Conservation (phyloP, 352 stramenopile species). For the Globisporangium carolinianum region DNA sequence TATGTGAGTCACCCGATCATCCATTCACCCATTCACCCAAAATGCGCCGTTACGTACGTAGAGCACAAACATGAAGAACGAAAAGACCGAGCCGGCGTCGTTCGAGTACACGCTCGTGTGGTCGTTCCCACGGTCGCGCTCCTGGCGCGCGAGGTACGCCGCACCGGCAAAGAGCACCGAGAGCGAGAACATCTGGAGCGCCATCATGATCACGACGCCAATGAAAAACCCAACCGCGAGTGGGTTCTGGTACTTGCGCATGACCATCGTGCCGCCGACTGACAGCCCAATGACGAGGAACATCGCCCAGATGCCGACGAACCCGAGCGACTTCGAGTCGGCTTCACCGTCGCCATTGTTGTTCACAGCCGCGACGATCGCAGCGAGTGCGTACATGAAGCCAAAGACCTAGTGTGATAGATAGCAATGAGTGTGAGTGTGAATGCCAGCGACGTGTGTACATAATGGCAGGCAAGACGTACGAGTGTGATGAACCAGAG, state of each 20-base stretch:
- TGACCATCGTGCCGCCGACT: slow-evolving; percentile 81
- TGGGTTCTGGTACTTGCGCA: slow-evolving; percentile 85
- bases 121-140: slow-evolving; percentile 42
- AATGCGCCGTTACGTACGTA: slow-evolving; percentile 45
- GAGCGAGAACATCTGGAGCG: slow-evolving; percentile 83
- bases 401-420: slow-evolving; percentile 44
- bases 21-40: too few relatives aligned
- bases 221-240: slow-evolving; percentile 87
- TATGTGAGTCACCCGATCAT: neutral
- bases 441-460: slow-evolving; percentile 30
- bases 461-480: slow-evolving; percentile 2
- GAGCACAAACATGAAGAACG: slow-evolving; percentile 83
- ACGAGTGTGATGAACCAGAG: slow-evolving; percentile 78
- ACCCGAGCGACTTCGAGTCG: slow-evolving; percentile 75
- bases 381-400: slow-evolving; percentile 82
- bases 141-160: slow-evolving; percentile 62
- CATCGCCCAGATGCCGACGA: slow-evolving; percentile 81
- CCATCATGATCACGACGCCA: slow-evolving; percentile 88
- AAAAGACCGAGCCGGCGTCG: slow-evolving; percentile 71
- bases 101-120: slow-evolving; percentile 71
- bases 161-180: slow-evolving; percentile 68
- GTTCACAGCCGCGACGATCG: slow-evolving; percentile 79
- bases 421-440: slow-evolving; percentile 19
- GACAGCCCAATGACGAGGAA: slow-evolving; percentile 75
- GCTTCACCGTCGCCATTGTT: slow-evolving; percentile 55